Evolutionary conservation across 2,329 filamentous ascomycete genomes (phyloP).

Genomic region (Blumeria graminis): DNA sequence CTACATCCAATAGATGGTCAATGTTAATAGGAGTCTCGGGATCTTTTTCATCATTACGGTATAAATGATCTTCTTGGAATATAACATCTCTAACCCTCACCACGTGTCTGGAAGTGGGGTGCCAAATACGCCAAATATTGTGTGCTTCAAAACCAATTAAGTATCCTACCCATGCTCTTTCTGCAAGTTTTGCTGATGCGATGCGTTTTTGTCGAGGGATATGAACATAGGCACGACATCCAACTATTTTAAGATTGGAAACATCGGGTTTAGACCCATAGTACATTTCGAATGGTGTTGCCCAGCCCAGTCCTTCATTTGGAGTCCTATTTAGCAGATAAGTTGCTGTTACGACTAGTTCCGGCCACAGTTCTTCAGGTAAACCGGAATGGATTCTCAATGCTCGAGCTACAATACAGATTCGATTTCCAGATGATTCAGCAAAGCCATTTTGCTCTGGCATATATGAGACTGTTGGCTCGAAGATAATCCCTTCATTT

Average conservation of each 20-base stretch:
- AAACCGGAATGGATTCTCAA: too few relatives aligned
- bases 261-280: not conserved
- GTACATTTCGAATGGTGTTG: not conserved
- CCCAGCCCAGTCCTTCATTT: not conserved
- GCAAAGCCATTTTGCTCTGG: too few relatives aligned
- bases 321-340: not conserved
- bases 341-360: not conserved
- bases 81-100: not conserved
- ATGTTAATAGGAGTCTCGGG: not conserved
- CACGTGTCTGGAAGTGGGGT: not conserved
- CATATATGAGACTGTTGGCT: too few relatives aligned
- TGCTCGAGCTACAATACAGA: too few relatives aligned
- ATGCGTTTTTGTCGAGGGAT: too few relatives aligned
- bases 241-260: not conserved
- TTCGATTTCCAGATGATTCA: too few relatives aligned
- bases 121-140: not conserved
- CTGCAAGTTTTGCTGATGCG: too few relatives aligned
- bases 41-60: not conserved
- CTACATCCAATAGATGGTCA: too few relatives aligned
- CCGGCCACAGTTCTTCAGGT: too few relatives aligned
- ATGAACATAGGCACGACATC: too few relatives aligned
- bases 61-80: not conserved
- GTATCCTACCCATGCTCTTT: not conserved
- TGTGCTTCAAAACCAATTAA: not conserved
- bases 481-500: too few relatives aligned